Evolutionary conservation across 768 basidiomycete genomes (phyloP).

Genomic region (Tulasnella calospora): DNA sequence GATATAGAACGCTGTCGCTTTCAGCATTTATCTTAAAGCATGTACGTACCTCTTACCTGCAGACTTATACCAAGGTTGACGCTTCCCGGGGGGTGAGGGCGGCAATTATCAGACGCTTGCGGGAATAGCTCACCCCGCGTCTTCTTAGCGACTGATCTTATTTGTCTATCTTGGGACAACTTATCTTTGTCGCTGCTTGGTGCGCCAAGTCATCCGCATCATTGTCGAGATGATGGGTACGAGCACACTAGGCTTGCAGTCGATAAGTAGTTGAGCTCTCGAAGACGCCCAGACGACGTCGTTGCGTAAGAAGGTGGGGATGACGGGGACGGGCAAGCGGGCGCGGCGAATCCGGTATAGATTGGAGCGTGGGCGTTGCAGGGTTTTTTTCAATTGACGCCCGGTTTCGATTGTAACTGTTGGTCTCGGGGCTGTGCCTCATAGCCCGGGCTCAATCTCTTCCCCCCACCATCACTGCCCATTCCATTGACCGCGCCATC

Average conservation of each 20-base stretch:
- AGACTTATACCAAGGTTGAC: background rate
- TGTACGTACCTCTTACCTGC: background rate
- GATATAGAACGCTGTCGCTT: too few species aligned
- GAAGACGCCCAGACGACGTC: background rate
- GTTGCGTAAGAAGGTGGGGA: background rate
- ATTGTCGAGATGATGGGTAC: background rate
- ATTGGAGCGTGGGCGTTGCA: background rate
- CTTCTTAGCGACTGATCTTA: background rate
- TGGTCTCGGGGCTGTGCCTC: conserved; percentile 2
- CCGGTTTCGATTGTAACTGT: background rate
- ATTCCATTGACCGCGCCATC: background rate
- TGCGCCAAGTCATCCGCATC: background rate
- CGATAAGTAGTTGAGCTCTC: background rate
- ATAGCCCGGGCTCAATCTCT: background rate
- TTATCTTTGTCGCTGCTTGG: background rate
- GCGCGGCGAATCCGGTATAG: background rate
- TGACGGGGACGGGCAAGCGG: background rate
- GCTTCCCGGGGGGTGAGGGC: background rate
- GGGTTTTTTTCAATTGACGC: background rate
- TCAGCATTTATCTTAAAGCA: background rate
- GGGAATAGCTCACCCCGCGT: background rate
- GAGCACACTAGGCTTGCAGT: background rate
- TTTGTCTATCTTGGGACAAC: background rate
- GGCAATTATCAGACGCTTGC: background rate
- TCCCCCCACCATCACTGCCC: background rate